Evolutionary conservation across 192 early-diverging fungal genomes (phyloP).

Genomic region (Kappamyces sp.): DNA sequence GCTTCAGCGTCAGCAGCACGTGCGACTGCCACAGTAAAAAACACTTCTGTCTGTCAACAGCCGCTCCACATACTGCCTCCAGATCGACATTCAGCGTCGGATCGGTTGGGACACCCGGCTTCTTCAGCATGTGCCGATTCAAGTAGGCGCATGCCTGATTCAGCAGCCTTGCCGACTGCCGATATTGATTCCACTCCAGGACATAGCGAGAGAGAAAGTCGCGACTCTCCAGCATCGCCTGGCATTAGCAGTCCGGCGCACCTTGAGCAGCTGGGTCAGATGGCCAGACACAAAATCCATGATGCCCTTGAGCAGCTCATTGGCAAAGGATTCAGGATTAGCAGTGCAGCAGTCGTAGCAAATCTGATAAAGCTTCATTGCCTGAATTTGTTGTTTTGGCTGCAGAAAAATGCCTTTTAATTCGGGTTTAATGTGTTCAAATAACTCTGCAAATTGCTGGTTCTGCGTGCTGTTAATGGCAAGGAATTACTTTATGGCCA

Average conservation of each 20-base stretch:
- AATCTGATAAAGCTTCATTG: constrained; percentile 72
- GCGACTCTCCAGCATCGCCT: constrained; percentile 58
- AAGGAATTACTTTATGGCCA: neutral
- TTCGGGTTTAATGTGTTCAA: constrained; percentile 12
- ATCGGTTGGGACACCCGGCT: constrained; percentile 33
- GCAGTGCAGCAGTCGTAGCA: constrained; percentile 80
- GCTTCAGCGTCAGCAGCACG: constrained; percentile 55
- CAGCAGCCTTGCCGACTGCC: constrained; percentile 49
- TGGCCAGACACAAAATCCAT: constrained; percentile 61
- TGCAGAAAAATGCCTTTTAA: constrained; percentile 3
- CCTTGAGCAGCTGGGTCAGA: constrained; percentile 44
- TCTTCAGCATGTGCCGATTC: constrained; percentile 50
- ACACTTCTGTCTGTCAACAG: neutral
- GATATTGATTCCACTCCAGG: constrained; percentile 59
- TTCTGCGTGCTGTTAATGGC: neutral
- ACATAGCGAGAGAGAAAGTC: constrained; percentile 67
- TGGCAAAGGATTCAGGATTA: constrained; percentile 61
- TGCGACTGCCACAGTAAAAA: constrained; percentile 67
- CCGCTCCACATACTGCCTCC: constrained; percentile 29
- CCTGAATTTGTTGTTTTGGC: constrained; percentile 11
- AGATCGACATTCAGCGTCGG: constrained; percentile 60
- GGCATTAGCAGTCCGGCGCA: constrained; percentile 18
- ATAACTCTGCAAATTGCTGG: constrained; percentile 9
- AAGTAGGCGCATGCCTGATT: constrained; percentile 66
- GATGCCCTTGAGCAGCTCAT: constrained; percentile 58